These are phyloP conservation scores for Sanghuangporus sanghuang DNA, from an alignment of 1,284 basidiomycete species.

Conservation along the genomic window DNA sequence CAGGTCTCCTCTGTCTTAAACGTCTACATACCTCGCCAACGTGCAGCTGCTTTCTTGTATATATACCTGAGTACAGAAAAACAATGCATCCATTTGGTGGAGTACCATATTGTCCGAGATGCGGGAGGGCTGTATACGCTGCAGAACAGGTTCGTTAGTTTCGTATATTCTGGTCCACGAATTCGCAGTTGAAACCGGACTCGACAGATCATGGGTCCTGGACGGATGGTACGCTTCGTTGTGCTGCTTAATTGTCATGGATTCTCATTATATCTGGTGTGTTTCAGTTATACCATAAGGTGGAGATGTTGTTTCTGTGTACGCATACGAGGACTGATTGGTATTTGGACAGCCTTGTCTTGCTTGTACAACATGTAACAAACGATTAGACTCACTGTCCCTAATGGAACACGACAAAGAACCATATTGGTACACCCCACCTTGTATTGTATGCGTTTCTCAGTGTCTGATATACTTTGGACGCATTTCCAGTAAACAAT, in stretches of 20 bases:
- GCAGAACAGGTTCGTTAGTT: conserved; percentile 63
- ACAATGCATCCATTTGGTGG: conserved; percentile 24
- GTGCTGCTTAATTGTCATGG: background rate
- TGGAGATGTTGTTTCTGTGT: conserved; percentile 22
- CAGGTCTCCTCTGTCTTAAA: background rate
- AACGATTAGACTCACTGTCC: conserved; percentile 66
- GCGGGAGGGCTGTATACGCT: conserved; percentile 67
- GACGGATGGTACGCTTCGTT: conserved; percentile 56
- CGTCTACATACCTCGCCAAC: background rate
- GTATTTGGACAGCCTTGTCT: conserved; percentile 53
- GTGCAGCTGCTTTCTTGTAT: background rate
- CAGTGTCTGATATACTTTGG: background rate
- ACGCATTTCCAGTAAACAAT: conserved; percentile 52
- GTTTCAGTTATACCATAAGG: conserved; percentile 72
- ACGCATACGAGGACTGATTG: background rate
- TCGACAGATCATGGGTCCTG: conserved; percentile 68
- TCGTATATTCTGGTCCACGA: background rate
- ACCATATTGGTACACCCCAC: conserved; percentile 56
- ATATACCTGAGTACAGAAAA: background rate
- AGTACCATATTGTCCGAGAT: conserved; percentile 31
- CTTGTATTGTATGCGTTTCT: background rate
- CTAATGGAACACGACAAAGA: conserved; percentile 73
- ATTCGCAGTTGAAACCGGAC: conserved; percentile 6
- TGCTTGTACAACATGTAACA: conserved; percentile 63
- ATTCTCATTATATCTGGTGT: background rate